phyloP scores from a whole-genome alignment of 73 alveolate genomes.

The Symbiodinium pilosum region DNA sequence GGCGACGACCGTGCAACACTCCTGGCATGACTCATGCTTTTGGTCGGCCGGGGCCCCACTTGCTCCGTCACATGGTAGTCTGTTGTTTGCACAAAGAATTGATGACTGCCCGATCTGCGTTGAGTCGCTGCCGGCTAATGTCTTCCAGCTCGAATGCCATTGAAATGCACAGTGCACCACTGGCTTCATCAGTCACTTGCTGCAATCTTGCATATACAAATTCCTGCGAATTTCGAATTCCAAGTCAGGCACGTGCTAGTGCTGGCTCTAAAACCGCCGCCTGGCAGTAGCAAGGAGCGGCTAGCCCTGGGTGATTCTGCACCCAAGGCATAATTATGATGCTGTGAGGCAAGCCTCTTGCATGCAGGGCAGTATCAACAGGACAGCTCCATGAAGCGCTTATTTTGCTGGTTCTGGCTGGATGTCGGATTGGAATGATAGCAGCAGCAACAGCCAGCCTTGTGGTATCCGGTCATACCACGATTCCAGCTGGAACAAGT shows the following conservation, averaged over 20 bases:
- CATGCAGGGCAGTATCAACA: too few species aligned
- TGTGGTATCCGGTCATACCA: background rate
- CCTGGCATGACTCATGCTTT: background rate
- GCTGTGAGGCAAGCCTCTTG: too few species aligned
- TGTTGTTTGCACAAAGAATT: too few species aligned
- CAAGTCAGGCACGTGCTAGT: background rate
- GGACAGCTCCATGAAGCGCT: too few species aligned
- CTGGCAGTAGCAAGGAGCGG: too few species aligned
- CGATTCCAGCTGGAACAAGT: background rate
- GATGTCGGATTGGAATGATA: too few species aligned
- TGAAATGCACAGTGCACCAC: background rate
- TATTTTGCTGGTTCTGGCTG: too few species aligned
- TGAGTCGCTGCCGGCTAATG: background rate
- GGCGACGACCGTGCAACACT: background rate
- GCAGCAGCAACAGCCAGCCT: background rate
- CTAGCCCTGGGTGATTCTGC: too few species aligned
- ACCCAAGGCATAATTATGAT: too few species aligned
- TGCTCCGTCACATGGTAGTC: too few species aligned
- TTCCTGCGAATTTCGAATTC: conserved; percentile 15
- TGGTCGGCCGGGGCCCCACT: too few species aligned
- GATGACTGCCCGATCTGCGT: background rate
- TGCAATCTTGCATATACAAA: background rate
- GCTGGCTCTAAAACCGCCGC: too few species aligned
- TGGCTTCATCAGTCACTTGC: background rate
- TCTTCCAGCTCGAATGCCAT: conserved; percentile 7